Conservation (phyloP, 148 eudicot species). For the Suaeda aralocaspica region DNA sequence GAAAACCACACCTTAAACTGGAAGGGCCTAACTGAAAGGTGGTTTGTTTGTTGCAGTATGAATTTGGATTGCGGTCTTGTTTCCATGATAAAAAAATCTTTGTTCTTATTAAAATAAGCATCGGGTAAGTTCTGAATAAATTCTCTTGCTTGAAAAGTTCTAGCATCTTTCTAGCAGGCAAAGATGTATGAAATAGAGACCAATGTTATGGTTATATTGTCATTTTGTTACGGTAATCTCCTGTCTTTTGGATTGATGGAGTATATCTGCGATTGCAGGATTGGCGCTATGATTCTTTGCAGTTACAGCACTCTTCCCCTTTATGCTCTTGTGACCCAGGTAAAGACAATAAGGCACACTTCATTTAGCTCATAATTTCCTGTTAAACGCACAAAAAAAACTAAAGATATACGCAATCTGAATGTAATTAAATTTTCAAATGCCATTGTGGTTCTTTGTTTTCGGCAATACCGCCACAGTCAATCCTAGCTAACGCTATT, state of each 20-base stretch:
- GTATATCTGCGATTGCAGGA: constrained; percentile 35
- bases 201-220: too few species aligned
- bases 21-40: not conserved
- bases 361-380: not conserved
- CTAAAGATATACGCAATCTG: not conserved
- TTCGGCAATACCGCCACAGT: not conserved
- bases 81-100: constrained; percentile 44
- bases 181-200: not conserved
- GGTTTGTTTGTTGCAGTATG: constrained; percentile 54
- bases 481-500: too few species aligned
- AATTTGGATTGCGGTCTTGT: constrained; percentile 56
- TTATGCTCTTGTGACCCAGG: constrained; percentile 83
- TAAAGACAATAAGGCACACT: constrained; percentile 15
- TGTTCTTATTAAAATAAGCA: constrained; percentile 35
- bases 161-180: not conserved
- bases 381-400: not conserved
- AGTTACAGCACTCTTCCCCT: constrained; percentile 85
- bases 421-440: too few species aligned
- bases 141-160: not conserved
- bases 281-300: constrained; percentile 56
- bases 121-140: constrained; percentile 47
- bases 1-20: not conserved
- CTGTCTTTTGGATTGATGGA: not conserved
- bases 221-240: not conserved
- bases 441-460: not conserved